Evolutionary conservation across 345 rosid genomes (phyloP).

Genomic region (Sonneratia caseolaris): DNA sequence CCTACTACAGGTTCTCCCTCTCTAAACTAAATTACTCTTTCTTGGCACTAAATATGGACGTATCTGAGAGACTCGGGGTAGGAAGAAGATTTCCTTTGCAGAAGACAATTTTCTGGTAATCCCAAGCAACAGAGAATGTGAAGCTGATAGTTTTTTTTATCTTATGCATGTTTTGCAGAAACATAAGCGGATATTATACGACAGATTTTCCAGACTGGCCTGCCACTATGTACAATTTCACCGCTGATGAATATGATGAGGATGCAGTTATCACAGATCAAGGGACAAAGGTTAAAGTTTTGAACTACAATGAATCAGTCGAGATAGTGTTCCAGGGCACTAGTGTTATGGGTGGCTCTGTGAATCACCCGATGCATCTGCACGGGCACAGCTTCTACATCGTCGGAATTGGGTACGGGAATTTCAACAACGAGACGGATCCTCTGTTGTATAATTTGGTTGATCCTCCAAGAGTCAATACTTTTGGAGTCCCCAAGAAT

Average conservation of each 20-base stretch:
- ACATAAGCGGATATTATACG: constrained; percentile 5
- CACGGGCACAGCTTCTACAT: neutral
- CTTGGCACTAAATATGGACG: too few species aligned
- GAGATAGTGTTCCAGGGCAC: constrained; percentile 20
- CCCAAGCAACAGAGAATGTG: too few species aligned
- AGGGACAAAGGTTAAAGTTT: constrained; percentile 18
- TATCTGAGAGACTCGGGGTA: too few species aligned
- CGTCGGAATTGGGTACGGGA: neutral
- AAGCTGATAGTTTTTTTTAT: too few species aligned
- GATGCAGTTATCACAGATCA: neutral
- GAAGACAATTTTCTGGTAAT: too few species aligned
- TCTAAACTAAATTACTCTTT: too few species aligned
- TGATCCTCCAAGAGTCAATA: neutral
- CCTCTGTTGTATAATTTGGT: neutral
- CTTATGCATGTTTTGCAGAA: neutral
- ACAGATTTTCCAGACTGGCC: constrained; percentile 6
- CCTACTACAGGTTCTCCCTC: constrained; percentile 2
- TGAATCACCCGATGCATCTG: neutral
- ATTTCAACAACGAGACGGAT: neutral
- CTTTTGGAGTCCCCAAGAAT: constrained; percentile 41
- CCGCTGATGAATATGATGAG: neutral
- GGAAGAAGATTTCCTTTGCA: too few species aligned
- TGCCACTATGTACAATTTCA: neutral
- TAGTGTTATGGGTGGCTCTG: constrained; percentile 5
- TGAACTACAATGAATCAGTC: constrained; percentile 5